These are phyloP conservation scores for Ogataea corticis DNA, from an alignment of 805 yeast genomes.

Conservation along the genomic window DNA sequence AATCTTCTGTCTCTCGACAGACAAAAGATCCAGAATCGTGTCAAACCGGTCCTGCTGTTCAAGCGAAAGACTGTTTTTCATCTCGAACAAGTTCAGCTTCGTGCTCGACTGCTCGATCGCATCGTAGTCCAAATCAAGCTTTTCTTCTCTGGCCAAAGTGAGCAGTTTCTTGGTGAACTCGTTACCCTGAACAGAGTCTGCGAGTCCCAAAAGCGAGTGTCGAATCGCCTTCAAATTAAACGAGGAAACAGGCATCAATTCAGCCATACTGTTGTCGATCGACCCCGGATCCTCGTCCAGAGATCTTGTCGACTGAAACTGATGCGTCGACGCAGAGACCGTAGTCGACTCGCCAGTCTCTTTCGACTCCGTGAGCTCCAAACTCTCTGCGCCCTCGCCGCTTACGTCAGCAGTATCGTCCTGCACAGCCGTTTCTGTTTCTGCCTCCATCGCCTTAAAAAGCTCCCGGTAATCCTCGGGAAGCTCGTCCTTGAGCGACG, in stretches of 20 bases:
- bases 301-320: not conserved
- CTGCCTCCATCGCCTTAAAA: conserved; percentile 14
- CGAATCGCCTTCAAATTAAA: conserved; percentile 78
- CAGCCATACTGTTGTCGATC: conserved; percentile 54
- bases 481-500: conserved; percentile 25
- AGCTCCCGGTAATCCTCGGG: conserved; percentile 29
- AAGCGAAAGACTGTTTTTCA: conserved; percentile 55
- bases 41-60: conserved; percentile 58
- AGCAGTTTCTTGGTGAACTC: conserved; percentile 24
- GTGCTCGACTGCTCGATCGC: conserved; percentile 8
- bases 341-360: no score
- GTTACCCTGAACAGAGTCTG: conserved; percentile 27
- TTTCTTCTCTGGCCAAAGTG: conserved; percentile 22
- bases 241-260: conserved; percentile 66
- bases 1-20: conserved; percentile 71
- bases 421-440: conserved; percentile 7
- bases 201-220: conserved; percentile 63
- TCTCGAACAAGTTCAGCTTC: conserved; percentile 58
- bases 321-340: not conserved
- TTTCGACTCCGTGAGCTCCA: conserved; percentile 1
- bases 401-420: conserved; percentile 1
- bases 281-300: conserved; percentile 33
- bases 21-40: conserved; percentile 63
- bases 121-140: conserved; percentile 23
- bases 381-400: not conserved